Percentiles rank a stretch among this genome's conserved stretches.
These are phyloP conservation scores for Vanderwaltozyma tropicalis DNA, from an alignment of 805 yeast genomes.

Conservation along the genomic window DNA sequence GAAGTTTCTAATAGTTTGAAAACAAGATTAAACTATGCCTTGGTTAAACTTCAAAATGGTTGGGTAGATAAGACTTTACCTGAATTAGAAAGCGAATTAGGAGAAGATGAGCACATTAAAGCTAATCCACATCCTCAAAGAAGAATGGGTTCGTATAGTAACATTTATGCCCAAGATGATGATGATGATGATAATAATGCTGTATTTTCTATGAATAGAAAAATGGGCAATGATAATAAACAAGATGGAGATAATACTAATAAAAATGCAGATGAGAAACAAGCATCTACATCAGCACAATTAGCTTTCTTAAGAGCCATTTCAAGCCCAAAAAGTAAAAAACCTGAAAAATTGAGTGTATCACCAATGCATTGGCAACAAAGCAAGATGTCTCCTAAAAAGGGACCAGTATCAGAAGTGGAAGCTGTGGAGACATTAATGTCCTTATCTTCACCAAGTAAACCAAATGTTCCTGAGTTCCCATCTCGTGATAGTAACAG, in stretches of 20 bases:
- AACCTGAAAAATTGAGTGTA: not conserved
- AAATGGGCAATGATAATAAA: not conserved
- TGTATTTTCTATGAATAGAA: not conserved
- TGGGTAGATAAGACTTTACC: conserved; percentile 25
- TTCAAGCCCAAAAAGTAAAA: conserved; percentile 13
- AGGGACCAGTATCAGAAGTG: conserved; percentile 26
- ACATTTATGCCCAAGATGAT: conserved; percentile 5
- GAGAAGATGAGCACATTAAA: not conserved
- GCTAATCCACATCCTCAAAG: conserved; percentile 4
- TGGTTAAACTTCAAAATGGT: conserved; percentile 30
- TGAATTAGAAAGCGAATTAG: conserved; percentile 16
- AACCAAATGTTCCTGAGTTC: conserved; percentile 9
- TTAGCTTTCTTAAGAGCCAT: conserved; percentile 32
- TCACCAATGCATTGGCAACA: conserved; percentile 6
- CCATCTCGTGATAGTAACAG: not conserved
- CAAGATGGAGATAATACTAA: not conserved
- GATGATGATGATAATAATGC: conserved; percentile 1
- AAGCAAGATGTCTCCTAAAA: conserved; percentile 1
- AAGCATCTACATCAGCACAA: conserved; percentile 30
- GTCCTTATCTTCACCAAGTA: conserved; percentile 32
- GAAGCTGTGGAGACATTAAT: conserved; percentile 34
- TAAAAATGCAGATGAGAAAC: conserved; percentile 8
- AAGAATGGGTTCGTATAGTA: conserved; percentile 6
- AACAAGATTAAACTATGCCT: conserved; percentile 34
- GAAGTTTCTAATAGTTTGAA: conserved; percentile 32